A percentile compares a stretch with the other conserved stretches of the same genome.
phyloP scores from a whole-genome alignment of 768 basidiomycete species.

The Phylloporus sp. region DNA sequence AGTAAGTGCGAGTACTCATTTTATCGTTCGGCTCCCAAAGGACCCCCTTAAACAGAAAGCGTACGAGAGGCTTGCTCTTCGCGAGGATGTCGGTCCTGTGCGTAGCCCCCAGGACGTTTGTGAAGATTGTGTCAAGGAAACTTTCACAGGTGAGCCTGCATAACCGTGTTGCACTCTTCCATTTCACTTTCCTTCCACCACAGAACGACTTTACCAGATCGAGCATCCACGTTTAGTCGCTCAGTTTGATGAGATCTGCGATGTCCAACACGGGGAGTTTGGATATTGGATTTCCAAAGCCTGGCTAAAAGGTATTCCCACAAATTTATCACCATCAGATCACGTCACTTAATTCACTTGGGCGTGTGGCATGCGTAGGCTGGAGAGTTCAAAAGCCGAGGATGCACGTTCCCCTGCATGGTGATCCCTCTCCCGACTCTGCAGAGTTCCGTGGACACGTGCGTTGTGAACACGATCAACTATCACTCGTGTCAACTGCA shows the following conservation, averaged over 20 bases:
- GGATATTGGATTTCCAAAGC: constrained; percentile 73
- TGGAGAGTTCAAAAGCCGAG: constrained; percentile 70
- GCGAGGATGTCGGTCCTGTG: constrained; percentile 47
- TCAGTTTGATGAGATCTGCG: constrained; percentile 51
- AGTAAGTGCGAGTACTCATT: constrained; percentile 32
- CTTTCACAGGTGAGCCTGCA: constrained; percentile 51
- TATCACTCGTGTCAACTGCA: constrained; percentile 50
- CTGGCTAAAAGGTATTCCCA: constrained; percentile 65
- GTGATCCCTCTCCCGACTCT: constrained; percentile 66
- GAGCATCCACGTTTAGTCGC: constrained; percentile 61
- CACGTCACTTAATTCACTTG: constrained; percentile 10
- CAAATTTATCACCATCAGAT: constrained; percentile 9
- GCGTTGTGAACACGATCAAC: constrained; percentile 62
- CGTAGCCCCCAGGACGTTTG: constrained; percentile 55
- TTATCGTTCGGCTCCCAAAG: background rate
- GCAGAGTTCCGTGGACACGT: constrained; percentile 55
- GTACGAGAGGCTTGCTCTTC: constrained; percentile 23
- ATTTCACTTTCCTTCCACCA: constrained; percentile 1
- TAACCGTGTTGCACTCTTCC: background rate
- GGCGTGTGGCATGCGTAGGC: constrained; percentile 40
- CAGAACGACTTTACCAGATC: constrained; percentile 66
- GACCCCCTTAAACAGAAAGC: constrained; percentile 15
- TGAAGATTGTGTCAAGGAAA: constrained; percentile 47
- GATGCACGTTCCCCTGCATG: constrained; percentile 58
- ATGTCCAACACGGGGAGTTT: constrained; percentile 36